Evolutionary conservation across 1,284 basidiomycete genomes (phyloP).

Genomic region (Naganishia liquefaciens): DNA sequence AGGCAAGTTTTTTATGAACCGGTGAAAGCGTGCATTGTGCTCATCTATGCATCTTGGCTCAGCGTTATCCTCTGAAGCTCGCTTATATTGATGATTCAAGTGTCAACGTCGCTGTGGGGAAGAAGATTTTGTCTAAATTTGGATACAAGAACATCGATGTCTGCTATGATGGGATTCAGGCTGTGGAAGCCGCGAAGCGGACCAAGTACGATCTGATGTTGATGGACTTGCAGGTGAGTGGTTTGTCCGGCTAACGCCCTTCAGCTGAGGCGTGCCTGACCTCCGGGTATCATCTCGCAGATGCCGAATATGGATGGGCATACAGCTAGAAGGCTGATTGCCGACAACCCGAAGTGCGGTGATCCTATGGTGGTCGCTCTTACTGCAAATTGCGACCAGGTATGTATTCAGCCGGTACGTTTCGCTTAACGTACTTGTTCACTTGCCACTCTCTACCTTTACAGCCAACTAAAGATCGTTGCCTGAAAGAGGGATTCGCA

Average conservation of each 20-base stretch:
- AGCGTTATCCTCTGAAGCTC: constrained; percentile 42
- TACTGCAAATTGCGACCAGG: constrained; percentile 49
- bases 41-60: not conserved
- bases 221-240: constrained; percentile 42
- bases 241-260: not conserved
- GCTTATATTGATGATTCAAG: constrained; percentile 51
- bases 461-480: constrained; percentile 20
- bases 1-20: not conserved
- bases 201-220: constrained; percentile 47
- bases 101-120: constrained; percentile 40
- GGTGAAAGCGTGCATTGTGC: not conserved
- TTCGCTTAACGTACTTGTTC: not conserved
- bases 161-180: constrained; percentile 45
- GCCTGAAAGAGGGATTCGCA: constrained; percentile 19
- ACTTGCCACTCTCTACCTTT: not conserved
- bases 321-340: constrained; percentile 26
- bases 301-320: constrained; percentile 41
- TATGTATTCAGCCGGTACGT: constrained; percentile 22
- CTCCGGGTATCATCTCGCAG: constrained; percentile 19
- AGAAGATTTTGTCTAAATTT: constrained; percentile 47
- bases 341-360: constrained; percentile 40
- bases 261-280: not conserved
- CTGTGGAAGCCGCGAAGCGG: constrained; percentile 43
- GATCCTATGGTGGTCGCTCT: constrained; percentile 47
- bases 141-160: constrained; percentile 45